phyloP scores from a whole-genome alignment of 768 basidiomycete genomes.

The Mrakia hoshinonis region DNA sequence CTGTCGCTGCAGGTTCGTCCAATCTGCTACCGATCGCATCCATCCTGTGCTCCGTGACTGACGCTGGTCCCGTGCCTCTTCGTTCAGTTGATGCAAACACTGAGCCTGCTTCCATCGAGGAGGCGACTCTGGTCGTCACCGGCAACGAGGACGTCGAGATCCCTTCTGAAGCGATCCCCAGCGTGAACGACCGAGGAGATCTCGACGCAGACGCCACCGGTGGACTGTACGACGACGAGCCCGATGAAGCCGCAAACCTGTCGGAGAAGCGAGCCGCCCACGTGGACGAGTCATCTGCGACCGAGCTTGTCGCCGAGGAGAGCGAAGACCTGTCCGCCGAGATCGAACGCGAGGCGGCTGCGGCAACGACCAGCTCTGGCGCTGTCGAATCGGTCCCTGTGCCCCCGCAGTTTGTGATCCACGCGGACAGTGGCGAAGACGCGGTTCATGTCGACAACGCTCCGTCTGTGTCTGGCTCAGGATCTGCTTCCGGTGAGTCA shows the following conservation, averaged over 20 bases:
- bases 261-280: neutral
- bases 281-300: neutral
- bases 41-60: neutral
- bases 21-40: neutral
- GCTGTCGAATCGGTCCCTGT: conserved; percentile 21
- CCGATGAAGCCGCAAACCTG: neutral
- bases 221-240: neutral
- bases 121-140: conserved; percentile 19
- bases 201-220: neutral
- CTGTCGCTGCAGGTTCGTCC: neutral
- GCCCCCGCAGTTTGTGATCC: conserved; percentile 1
- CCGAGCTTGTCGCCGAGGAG: neutral
- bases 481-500: neutral
- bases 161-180: neutral
- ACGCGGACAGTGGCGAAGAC: neutral
- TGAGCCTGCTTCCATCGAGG: conserved; percentile 4
- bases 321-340: neutral
- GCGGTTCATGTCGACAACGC: neutral
- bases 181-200: conserved; percentile 3
- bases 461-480: neutral
- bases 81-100: neutral
- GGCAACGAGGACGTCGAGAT: conserved; percentile 20
- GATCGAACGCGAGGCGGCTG: conserved; percentile 10
- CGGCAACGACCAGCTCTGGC: neutral
- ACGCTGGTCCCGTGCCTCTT: neutral